Base-by-base conservation (phyloP, 2,329 filamentous ascomycete genomes). In the Tolypocladium tundrense region DNA sequence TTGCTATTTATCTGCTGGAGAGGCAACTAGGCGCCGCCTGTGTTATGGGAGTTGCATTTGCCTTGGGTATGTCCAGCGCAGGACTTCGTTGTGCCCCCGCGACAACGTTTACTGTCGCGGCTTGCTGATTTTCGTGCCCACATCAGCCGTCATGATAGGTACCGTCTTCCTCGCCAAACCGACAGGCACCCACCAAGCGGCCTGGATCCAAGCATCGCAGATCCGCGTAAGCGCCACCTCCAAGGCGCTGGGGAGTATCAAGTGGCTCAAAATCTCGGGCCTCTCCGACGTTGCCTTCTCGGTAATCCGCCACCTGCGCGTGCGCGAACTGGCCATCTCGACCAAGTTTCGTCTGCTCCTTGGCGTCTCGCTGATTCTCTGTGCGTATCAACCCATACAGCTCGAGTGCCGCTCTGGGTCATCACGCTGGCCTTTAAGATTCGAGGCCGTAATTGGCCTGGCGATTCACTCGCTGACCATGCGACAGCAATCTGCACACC, bases 121-220 rank as follows among this genome's bases (percentile, higher is more conserved):
- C 14, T 56, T 37, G 54, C 42, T 56, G 16, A 45, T 19, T 35
- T 14, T 35, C n/a, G 37, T 16, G 5, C 65, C 77, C 1, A 63
- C 2, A 19, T 13, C 73, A 62, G 21, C 64, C 14, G 68, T 71
- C 67, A 51, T 75, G 68, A 21, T 67, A 71, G n/a, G 60, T 68
- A 57, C 70, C 65, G 45, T 74, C 63, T 54, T 66, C 39, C 48
- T 66, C 3, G 65, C 65, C 3, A 43, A 61, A 31, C 65, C 62
- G 0, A 63, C 60, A 0, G 65, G 63, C n/a, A 60, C 55, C 27
- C 62, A 63, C n/a, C 77, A 80, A 58, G 73, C 72, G 7, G 63
- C 67, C 19, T 82, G 79, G 79, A 71, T 81, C 40, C 70, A 76
- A 52, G 77, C 77, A 11, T 78, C 80, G 19, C 73, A 82, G 62